Evolutionary conservation across 2,329 filamentous ascomycete species (phyloP).

Genomic region (Amauroascus verrucosus): DNA sequence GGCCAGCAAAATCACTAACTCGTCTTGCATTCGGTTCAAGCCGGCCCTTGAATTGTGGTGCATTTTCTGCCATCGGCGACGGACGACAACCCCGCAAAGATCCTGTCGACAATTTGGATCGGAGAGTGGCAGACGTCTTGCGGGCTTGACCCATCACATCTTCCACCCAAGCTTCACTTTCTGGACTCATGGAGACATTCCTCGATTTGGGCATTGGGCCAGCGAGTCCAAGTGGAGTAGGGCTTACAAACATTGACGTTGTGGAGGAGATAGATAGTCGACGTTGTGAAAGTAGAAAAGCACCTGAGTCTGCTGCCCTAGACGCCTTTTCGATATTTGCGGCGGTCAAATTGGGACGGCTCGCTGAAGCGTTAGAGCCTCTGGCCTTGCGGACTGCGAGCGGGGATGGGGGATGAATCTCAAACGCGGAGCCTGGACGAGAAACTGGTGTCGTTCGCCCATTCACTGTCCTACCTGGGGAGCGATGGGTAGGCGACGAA

Average conservation of each 20-base stretch:
- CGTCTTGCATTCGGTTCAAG: slow-evolving; percentile 13
- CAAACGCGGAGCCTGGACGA: slow-evolving; percentile 29
- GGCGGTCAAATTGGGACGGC: slow-evolving; percentile 21
- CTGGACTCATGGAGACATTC: slow-evolving; percentile 34
- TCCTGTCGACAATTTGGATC: slow-evolving; percentile 12
- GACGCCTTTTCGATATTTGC: slow-evolving; percentile 24
- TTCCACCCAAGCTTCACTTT: slow-evolving; percentile 41
- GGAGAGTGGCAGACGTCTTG: slow-evolving; percentile 28
- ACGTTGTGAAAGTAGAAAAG: slow-evolving; percentile 23
- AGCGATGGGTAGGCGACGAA: slow-evolving; percentile 7
- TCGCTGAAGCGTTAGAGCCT: slow-evolving; percentile 29
- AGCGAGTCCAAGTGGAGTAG: slow-evolving; percentile 37
- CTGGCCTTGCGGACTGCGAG: slow-evolving; percentile 32
- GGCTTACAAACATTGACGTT: slow-evolving; percentile 25
- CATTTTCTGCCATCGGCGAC: slow-evolving; percentile 2
- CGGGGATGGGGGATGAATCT: slow-evolving; percentile 31
- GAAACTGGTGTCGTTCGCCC: slow-evolving; percentile 28
- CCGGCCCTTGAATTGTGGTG: not conserved
- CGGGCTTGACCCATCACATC: slow-evolving; percentile 38
- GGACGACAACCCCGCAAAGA: slow-evolving; percentile 8
- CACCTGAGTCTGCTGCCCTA: slow-evolving; percentile 23
- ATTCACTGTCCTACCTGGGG: slow-evolving; percentile 11
- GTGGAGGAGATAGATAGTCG: slow-evolving; percentile 32
- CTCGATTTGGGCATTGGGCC: slow-evolving; percentile 35
- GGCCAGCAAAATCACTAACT: slow-evolving; percentile 30